Percentiles rank a stretch among this genome's conserved stretches.
phyloP scores from a whole-genome alignment of 129 eudicot genomes.

The Sambucus nigra region DNA sequence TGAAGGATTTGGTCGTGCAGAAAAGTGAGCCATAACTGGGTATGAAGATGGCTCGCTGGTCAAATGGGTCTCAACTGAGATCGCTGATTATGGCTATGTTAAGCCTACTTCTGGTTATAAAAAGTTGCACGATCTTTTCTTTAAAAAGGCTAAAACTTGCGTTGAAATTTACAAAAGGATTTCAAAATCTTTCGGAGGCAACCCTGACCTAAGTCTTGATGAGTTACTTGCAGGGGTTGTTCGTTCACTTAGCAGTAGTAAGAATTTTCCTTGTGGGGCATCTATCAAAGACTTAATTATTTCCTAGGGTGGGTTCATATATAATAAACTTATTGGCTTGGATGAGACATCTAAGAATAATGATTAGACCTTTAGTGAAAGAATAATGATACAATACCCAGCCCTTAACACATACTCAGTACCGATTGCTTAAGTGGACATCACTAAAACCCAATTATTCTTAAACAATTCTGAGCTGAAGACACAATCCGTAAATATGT shows the following conservation, averaged over 20 bases:
- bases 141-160: slow-evolving; percentile 64
- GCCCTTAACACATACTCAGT: no score
- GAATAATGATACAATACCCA: no score
- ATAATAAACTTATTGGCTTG: no score
- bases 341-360: no score
- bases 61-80: slow-evolving; percentile 64
- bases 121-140: no score
- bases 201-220: no score
- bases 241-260: slow-evolving; percentile 48
- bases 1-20: slow-evolving; percentile 65
- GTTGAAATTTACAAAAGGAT: slow-evolving; percentile 52
- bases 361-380: no score
- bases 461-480: no score
- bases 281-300: no score
- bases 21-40: slow-evolving; percentile 57
- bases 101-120: slow-evolving; percentile 49
- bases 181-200: slow-evolving; percentile 56
- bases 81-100: slow-evolving; percentile 68
- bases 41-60: slow-evolving; percentile 58
- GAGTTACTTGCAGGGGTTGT: slow-evolving; percentile 54
- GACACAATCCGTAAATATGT: no score
- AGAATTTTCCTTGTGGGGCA: slow-evolving; percentile 42
- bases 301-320: no score
- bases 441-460: slow-evolving; percentile 54
- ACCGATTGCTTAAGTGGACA: slow-evolving; percentile 53